Conservation (phyloP, 2,329 filamentous ascomycete species). For the Phaeophleospora eucalypticola region DNA sequence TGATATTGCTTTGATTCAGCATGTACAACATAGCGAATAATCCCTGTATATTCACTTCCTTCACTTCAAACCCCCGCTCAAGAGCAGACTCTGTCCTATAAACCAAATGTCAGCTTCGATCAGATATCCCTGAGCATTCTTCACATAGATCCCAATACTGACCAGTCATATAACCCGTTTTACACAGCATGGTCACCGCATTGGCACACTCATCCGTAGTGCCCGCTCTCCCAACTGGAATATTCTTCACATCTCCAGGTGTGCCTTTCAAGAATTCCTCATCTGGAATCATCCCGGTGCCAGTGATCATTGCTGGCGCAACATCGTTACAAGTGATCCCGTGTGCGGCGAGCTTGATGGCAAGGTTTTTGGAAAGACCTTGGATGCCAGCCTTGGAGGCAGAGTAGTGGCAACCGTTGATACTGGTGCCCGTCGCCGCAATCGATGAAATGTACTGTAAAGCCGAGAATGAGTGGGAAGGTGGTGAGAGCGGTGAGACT, state of each 20-base stretch:
- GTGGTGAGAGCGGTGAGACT: too few species aligned
- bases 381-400: conserved; percentile 48
- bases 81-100: too few species aligned
- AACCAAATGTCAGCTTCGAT: too few species aligned
- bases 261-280: conserved; percentile 41
- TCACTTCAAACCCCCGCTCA: too few species aligned
- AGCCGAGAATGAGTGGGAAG: too few species aligned
- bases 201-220: conserved; percentile 58
- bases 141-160: too few species aligned
- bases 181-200: conserved; percentile 57
- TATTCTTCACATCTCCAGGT: conserved; percentile 56
- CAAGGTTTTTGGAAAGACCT: conserved; percentile 62
- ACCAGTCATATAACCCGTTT: conserved; percentile 51
- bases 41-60: too few species aligned
- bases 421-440: conserved; percentile 59
- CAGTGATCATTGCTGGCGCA: conserved; percentile 65
- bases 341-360: conserved; percentile 55
- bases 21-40: too few species aligned
- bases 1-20: too few species aligned
- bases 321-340: conserved; percentile 67
- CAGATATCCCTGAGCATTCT: too few species aligned
- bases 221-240: conserved; percentile 57
- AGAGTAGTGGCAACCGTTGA: conserved; percentile 46
- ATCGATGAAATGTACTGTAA: conserved; percentile 64
- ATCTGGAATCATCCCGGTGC: conserved; percentile 55